Evolutionary conservation across 805 yeast genomes (phyloP).

Genomic region (Ogataea thermomethanolica): DNA sequence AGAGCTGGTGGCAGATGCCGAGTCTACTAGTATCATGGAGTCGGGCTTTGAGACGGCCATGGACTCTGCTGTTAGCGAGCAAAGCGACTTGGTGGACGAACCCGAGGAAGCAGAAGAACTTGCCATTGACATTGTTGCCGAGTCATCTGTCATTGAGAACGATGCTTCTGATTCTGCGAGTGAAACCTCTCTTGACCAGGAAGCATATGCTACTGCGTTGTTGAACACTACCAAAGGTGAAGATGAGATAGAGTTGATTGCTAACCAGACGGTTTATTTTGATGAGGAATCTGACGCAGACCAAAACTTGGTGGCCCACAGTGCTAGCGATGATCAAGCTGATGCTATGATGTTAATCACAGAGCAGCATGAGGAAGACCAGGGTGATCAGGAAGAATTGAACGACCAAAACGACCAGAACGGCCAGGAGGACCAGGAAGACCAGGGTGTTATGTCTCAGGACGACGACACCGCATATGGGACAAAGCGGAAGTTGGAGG

Average conservation of each 20-base stretch:
- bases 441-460: conserved; percentile 9
- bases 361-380: conserved; percentile 1
- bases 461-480: conserved; percentile 3
- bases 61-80: background rate
- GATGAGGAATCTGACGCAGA: conserved; percentile 13
- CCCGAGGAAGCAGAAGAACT: conserved; percentile 2
- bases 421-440: conserved; percentile 11
- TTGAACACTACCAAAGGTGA: conserved; percentile 19
- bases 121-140: conserved; percentile 21
- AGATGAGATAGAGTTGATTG: conserved; percentile 17
- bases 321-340: no score
- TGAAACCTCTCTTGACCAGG: conserved; percentile 20
- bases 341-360: no score
- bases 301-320: no score
- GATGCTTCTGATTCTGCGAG: conserved; percentile 8
- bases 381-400: conserved; percentile 1
- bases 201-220: conserved; percentile 27
- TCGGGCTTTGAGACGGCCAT: background rate
- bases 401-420: conserved; percentile 1
- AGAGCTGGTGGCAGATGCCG: background rate
- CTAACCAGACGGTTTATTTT: conserved; percentile 26
- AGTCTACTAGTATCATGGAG: background rate
- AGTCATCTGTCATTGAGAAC: conserved; percentile 25
- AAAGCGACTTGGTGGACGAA: background rate
- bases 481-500: conserved; percentile 3